phyloP scores from a whole-genome alignment of 1,139 yeast species.

The Magnusiomyces fungicola region DNA sequence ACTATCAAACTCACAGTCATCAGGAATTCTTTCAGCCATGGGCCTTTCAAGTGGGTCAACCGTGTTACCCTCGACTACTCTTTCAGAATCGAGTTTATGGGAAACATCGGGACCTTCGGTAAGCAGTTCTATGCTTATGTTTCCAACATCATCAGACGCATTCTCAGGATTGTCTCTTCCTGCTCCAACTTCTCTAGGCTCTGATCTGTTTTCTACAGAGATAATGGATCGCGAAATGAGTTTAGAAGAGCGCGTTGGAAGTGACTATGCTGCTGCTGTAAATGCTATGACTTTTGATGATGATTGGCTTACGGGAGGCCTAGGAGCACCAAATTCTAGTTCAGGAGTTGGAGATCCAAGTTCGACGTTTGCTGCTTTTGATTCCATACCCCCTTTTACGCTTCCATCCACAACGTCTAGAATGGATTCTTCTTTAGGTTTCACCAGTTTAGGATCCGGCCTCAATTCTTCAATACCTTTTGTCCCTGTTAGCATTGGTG shows the following conservation, averaged over 20 bases:
- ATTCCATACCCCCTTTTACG: neutral
- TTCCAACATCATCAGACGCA: neutral
- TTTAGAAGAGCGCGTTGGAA: conserved; percentile 17
- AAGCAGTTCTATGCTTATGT: neutral
- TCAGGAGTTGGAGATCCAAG: neutral
- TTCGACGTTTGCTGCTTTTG: neutral
- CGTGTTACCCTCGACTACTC: too few species aligned
- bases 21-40: too few species aligned
- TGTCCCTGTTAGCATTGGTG: neutral
- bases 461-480: neutral
- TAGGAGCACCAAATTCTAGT: neutral
- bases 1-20: too few species aligned
- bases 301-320: conserved; percentile 12
- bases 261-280: conserved; percentile 16
- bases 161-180: conserved; percentile 2
- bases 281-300: conserved; percentile 14
- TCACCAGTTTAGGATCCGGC: neutral
- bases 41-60: too few species aligned
- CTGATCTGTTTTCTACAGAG: neutral
- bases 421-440: neutral
- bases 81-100: too few species aligned
- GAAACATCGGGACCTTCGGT: too few species aligned
- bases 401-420: neutral
- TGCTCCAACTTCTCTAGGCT: conserved; percentile 1
- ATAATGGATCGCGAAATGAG: conserved; percentile 10